Base-by-base conservation (phyloP, 179 eudicot species). In the Gypsophila paniculata region DNA sequence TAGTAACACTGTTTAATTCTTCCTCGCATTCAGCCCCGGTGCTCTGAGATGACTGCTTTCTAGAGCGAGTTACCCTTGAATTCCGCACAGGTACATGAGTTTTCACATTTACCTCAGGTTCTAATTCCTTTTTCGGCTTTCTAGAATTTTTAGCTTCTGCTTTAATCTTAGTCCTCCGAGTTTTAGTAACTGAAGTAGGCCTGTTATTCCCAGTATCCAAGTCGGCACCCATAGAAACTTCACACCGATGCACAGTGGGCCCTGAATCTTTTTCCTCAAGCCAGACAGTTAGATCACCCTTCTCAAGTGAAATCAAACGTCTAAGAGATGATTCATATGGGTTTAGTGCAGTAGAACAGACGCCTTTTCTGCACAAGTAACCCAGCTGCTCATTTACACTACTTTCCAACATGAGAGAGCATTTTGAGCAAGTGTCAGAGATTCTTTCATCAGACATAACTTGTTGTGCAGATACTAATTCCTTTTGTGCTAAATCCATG, bases 61-160 rank as follows among this genome's bases (percentile, higher is more conserved):
- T 84, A 18, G 98, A 91, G 70, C 93, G 86, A 75, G 93, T 91
- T 62, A 79, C 76, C 75, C 86, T 87, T 46, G 72, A 38, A 72
- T 74, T 83, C 9, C 68, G 77, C 48, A 70, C 79, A 60, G 66
- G 25, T 21, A 55, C 71, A 65, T 61, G 62, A 58, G 74, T 66
- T 8, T 84, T 83, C 38, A 21, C 81, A 73, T 77, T 76, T 15
- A 65, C 74, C 65, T 68, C 70, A 76, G 77, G 42, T 61, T 81
- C 82, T 17, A 69, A 18, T 29, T 79, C 79, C 77, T 87, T 88
- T 83, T 76, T 86, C 22, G 79, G 72, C 75, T 76, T 87, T 77
- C 82, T 79, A 65, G 84, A 65, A 78, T 74, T 85, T 72, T 65
- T 83, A 60, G 78, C 52, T 51, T 72, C 82, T 67, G 52, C 60